Conservation (phyloP, 768 basidiomycete species). For the Termitomyces sp. region DNA sequence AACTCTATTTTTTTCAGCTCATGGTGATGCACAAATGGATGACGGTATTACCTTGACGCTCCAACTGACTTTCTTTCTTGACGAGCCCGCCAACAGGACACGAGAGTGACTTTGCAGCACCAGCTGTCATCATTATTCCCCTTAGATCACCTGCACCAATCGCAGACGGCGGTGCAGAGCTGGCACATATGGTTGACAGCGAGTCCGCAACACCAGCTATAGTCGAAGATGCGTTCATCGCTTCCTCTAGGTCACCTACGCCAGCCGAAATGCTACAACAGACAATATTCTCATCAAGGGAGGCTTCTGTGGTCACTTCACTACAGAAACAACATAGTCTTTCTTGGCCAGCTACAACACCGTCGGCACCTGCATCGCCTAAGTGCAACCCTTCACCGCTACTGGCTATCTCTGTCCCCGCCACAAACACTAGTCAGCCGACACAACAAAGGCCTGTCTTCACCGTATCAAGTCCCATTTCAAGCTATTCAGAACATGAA, state of each 20-base stretch:
- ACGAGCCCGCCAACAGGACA: not conserved
- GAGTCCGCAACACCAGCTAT: too few relatives aligned
- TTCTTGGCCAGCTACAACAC: not conserved
- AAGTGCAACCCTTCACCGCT: not conserved
- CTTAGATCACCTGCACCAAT: not conserved
- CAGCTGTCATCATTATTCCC: not conserved
- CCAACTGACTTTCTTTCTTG: not conserved
- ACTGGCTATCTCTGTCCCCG: not conserved
- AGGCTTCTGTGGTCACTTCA: not conserved
- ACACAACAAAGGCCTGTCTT: not conserved
- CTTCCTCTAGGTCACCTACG: not conserved
- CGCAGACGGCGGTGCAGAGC: not conserved
- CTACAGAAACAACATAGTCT: not conserved
- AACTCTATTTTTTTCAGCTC: not conserved
- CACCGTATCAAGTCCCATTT: not conserved
- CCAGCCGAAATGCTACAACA: not conserved
- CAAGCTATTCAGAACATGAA: not conserved
- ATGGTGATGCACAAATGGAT: not conserved
- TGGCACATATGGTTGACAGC: too few relatives aligned
- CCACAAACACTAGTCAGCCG: not conserved
- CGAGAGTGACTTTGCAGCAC: not conserved
- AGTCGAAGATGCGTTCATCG: not conserved
- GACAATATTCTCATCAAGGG: not conserved
- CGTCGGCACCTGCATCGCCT: not conserved
- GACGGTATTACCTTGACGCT: not conserved